These are phyloP conservation scores for Crithidia fasciculata DNA, from an alignment of 208 protist species.

Conservation along the genomic window DNA sequence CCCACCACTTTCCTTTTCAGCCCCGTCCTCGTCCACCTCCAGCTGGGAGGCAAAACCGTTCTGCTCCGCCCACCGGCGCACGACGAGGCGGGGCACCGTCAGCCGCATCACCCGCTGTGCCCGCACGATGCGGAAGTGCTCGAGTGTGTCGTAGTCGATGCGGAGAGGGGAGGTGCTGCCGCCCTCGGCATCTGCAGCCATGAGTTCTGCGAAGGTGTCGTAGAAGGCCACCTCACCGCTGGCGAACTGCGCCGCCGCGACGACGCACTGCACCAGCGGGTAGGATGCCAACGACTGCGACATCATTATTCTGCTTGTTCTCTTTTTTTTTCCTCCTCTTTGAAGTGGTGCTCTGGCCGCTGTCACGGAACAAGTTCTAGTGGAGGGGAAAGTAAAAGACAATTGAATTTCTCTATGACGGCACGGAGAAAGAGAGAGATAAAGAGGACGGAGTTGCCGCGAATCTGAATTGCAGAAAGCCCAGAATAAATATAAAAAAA, in stretches of 20 bases:
- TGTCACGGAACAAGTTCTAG: no score
- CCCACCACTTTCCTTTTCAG: background rate
- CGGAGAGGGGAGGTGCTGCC: conserved; percentile 60
- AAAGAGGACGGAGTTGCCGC: no score
- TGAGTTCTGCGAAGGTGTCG: conserved; percentile 61
- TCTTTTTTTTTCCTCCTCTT: background rate
- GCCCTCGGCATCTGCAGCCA: conserved; percentile 48
- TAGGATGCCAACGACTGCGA: conserved; percentile 74
- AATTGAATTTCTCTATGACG: no score
- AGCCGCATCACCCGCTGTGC: conserved; percentile 74
- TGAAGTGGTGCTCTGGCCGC: background rate
- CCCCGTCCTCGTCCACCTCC: conserved; percentile 18
- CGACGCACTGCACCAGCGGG: conserved; percentile 60
- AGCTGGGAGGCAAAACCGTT: conserved; percentile 75
- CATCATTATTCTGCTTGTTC: conserved; percentile 21
- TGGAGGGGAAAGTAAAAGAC: no score
- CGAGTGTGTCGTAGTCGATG: conserved; percentile 65
- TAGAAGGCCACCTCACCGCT: conserved; percentile 76
- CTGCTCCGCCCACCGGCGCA: conserved; percentile 59
- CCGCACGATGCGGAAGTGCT: conserved; percentile 78
- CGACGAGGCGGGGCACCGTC: conserved; percentile 44
- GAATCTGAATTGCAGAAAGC: no score
- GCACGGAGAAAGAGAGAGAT: no score
- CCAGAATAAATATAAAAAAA: no score
- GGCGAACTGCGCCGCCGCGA: conserved; percentile 65